These are phyloP conservation scores for Dichomitus squalens DNA, from an alignment of 1,284 basidiomycete genomes.

Conservation along the genomic window DNA sequence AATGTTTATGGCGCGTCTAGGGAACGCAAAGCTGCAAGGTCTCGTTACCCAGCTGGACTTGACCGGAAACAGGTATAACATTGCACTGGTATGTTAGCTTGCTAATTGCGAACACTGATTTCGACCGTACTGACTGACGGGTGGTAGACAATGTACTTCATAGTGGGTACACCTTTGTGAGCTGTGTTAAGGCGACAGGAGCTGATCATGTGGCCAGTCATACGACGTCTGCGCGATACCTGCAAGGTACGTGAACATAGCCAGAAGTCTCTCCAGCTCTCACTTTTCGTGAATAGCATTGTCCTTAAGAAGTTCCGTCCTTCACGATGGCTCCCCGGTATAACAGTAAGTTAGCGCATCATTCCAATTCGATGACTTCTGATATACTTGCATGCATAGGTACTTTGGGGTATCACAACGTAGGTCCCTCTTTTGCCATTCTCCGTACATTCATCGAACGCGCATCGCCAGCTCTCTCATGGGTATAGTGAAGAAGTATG, in stretches of 20 bases:
- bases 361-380: neutral
- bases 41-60: constrained; percentile 54
- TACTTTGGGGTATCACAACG: constrained; percentile 27
- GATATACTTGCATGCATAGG: constrained; percentile 1
- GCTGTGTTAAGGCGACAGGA: neutral
- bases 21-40: constrained; percentile 68
- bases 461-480: constrained; percentile 49
- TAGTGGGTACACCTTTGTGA: constrained; percentile 42
- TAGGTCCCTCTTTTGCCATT: constrained; percentile 40
- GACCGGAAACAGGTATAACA: constrained; percentile 60
- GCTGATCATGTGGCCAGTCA: constrained; percentile 38
- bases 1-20: constrained; percentile 33
- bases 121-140: neutral
- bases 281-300: constrained; percentile 19
- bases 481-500: constrained; percentile 64
- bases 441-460: constrained; percentile 24
- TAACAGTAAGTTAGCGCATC: constrained; percentile 23
- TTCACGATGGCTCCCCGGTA: constrained; percentile 35
- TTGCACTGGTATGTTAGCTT: constrained; percentile 60
- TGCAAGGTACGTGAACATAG: constrained; percentile 46
- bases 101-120: neutral
- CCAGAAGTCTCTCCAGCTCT: neutral
- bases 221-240: constrained; percentile 64
- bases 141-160: constrained; percentile 70
- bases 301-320: constrained; percentile 36